phyloP scores from a whole-genome alignment of 2,329 filamentous ascomycete species.

The Monilinia fructicola region DNA sequence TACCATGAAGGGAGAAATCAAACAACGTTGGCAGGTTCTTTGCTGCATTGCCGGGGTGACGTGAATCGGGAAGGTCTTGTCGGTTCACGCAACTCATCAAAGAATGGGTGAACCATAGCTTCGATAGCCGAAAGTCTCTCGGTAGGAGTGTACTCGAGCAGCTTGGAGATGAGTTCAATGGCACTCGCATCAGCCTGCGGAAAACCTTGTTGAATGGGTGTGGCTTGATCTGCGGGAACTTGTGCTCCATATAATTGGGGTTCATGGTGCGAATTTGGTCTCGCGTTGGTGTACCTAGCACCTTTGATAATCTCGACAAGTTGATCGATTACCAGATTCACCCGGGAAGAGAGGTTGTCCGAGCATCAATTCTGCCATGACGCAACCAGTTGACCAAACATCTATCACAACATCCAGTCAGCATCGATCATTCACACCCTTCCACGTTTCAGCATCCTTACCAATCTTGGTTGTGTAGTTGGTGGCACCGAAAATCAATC shows the following conservation, averaged over 20 bases:
- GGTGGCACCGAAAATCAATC: constrained; percentile 98
- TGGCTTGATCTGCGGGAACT: constrained; percentile 99
- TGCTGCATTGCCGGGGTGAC: constrained; percentile 72
- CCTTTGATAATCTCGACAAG: constrained; percentile 99
- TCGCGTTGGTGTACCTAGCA: constrained; percentile 90
- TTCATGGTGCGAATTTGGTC: constrained; percentile 99
- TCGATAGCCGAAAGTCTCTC: constrained; percentile 91
- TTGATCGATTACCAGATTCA: constrained; percentile 98
- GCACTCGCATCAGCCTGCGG: constrained; percentile 87
- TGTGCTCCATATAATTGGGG: constrained; percentile 99
- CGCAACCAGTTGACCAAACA: constrained; percentile 98
- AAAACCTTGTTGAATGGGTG: constrained; percentile 99
- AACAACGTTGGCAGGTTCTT: constrained; percentile 86
- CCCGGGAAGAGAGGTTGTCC: constrained; percentile 97
- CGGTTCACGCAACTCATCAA: constrained; percentile 92
- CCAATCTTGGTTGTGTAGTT: constrained; percentile 99
- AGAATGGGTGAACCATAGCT: constrained; percentile 98
- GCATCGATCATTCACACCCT: constrained; percentile 25
- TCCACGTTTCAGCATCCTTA: constrained; percentile 50
- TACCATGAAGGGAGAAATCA: constrained; percentile 92
- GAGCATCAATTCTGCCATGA: constrained; percentile 99
- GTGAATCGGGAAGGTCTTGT: constrained; percentile 90
- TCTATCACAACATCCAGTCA: constrained; percentile 54
- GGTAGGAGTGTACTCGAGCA: constrained; percentile 96
- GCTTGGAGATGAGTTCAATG: constrained; percentile 88